Percentiles rank a stretch among this genome's conserved stretches.
These are phyloP conservation scores for Fusarium subtropicale DNA, from an alignment of 2,329 filamentous ascomycete genomes.

Conservation along the genomic window DNA sequence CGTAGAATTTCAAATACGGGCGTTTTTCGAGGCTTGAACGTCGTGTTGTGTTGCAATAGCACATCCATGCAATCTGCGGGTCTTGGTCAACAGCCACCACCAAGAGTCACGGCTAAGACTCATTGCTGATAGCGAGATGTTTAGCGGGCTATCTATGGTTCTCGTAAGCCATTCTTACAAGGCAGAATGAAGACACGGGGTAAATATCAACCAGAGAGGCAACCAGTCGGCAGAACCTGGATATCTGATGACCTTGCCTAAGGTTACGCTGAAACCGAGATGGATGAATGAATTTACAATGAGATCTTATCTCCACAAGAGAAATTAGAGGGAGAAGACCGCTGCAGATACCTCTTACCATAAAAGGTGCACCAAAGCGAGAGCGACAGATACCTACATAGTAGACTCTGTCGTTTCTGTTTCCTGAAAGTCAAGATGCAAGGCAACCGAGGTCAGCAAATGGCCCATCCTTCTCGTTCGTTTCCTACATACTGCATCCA, in stretches of 20 bases:
- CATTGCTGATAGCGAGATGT: constrained; percentile 15
- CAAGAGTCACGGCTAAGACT: background rate
- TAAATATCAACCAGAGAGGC: constrained; percentile 11
- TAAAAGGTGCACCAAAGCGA: constrained; percentile 10
- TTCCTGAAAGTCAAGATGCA: constrained; percentile 21
- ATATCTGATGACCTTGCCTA: constrained; percentile 5
- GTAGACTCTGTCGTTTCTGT: background rate
- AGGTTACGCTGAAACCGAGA: constrained; percentile 7
- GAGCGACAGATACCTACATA: background rate
- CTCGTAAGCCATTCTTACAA: background rate
- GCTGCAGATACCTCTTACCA: background rate
- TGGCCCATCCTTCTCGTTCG: constrained; percentile 2
- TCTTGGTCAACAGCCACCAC: constrained; percentile 25
- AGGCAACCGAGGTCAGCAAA: constrained; percentile 18
- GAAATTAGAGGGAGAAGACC: background rate
- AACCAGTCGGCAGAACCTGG: background rate
- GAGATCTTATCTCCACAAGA: background rate
- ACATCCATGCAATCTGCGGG: constrained; percentile 26
- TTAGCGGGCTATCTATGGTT: background rate
- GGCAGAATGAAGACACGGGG: background rate
- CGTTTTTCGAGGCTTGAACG: constrained; percentile 33
- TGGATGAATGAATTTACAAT: background rate
- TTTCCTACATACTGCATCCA: constrained; percentile 20
- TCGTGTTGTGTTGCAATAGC: constrained; percentile 41
- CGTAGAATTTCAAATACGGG: constrained; percentile 31